Evolutionary conservation across 1,139 yeast genomes (phyloP).

Genomic region (Lodderomyces oxycetoniae): DNA sequence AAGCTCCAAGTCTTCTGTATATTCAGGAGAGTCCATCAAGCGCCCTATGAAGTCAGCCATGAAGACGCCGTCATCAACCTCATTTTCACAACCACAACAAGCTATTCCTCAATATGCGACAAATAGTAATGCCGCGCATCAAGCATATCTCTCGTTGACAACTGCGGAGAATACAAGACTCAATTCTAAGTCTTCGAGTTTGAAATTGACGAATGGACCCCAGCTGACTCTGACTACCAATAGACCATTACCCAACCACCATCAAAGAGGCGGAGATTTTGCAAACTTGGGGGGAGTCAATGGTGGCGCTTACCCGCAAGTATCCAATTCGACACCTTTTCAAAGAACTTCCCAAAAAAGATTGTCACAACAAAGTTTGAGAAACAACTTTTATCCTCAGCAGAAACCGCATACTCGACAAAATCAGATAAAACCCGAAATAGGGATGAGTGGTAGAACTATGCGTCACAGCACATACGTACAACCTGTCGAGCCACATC

Average conservation of each 20-base stretch:
- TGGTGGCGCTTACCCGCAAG: conserved; percentile 14
- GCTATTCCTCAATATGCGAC: conserved; percentile 2
- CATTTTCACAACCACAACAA: conserved; percentile 12
- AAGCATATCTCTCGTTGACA: conserved; percentile 61
- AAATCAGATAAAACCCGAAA: not conserved
- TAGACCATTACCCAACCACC: not conserved
- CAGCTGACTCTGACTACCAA: too few species aligned
- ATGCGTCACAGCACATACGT: conserved; percentile 34
- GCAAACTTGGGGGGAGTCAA: conserved; percentile 8
- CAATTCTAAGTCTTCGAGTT: conserved; percentile 47
- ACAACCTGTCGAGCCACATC: conserved; percentile 43
- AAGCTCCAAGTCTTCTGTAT: conserved; percentile 30
- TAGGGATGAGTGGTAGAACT: conserved; percentile 27
- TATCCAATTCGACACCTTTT: conserved; percentile 8
- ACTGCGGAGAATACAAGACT: conserved; percentile 76
- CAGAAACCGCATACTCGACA: not conserved
- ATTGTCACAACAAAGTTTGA: conserved; percentile 30
- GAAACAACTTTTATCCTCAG: conserved; percentile 18
- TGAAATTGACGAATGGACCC: too few species aligned
- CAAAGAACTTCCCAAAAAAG: conserved; percentile 18
- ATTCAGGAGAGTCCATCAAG: conserved; percentile 28
- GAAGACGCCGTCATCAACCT: conserved; percentile 40
- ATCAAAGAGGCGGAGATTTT: conserved; percentile 5
- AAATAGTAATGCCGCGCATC: conserved; percentile 43
- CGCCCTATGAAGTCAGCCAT: conserved; percentile 62